These are phyloP conservation scores for Discostella stelligeroides DNA, from an alignment of 108 stramenopile genomes.

Conservation along the genomic window DNA sequence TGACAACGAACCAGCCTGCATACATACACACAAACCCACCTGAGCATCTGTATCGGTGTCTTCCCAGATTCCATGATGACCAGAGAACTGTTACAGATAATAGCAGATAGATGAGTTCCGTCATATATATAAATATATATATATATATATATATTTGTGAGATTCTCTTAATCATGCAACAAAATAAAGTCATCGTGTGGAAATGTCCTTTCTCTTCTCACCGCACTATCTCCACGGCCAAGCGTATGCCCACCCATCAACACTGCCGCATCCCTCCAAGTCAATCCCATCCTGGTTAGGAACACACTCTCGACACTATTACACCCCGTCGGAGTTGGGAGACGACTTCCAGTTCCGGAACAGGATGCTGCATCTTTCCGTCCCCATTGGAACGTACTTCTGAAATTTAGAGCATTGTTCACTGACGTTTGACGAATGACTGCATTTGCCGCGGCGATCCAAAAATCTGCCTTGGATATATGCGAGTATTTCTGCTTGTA, in stretches of 20 bases:
- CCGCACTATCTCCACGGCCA: slow-evolving; percentile 29
- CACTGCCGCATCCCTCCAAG: slow-evolving; percentile 52
- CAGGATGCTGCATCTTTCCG: slow-evolving; percentile 24
- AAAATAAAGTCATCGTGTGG: no score
- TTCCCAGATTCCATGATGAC: slow-evolving; percentile 47
- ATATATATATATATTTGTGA: no score
- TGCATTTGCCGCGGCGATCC: slow-evolving; percentile 18
- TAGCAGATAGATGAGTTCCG: no score
- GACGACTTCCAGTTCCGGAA: slow-evolving; percentile 13
- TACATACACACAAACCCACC: not conserved
- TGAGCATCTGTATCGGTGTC: slow-evolving; percentile 26
- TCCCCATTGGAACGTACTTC: slow-evolving; percentile 32
- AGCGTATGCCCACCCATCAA: slow-evolving; percentile 46
- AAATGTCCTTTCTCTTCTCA: no score
- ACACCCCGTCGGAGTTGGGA: slow-evolving; percentile 27
- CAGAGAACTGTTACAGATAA: slow-evolving; percentile 28
- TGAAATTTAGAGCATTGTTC: slow-evolving; percentile 26
- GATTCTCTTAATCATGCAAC: no score
- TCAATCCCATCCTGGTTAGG: slow-evolving; percentile 33
- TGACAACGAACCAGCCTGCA: not conserved
- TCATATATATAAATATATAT: no score
- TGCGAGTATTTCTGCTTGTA: slow-evolving; percentile 19
- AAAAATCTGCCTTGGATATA: slow-evolving; percentile 17
- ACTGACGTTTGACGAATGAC: no score
- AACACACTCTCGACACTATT: slow-evolving; percentile 28